Conservation (phyloP, 257 asterid species). For the Linaria vulgaris region DNA sequence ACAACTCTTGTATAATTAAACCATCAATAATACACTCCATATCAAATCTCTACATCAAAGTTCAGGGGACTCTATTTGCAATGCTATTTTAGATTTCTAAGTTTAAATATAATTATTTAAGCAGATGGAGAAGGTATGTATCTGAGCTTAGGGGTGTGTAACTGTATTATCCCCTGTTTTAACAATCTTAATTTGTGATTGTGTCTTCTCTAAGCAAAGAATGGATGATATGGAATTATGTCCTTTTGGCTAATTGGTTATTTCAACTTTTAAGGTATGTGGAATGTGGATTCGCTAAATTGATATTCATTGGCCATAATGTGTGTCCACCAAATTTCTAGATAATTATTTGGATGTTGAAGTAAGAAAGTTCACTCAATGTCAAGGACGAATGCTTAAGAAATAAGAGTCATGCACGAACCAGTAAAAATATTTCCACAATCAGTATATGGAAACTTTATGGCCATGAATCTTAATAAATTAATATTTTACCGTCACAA, state of each 20-base stretch:
- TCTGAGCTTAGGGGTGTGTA: no score
- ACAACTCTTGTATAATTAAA: no score
- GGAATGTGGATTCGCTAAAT: background rate
- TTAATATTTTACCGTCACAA: background rate
- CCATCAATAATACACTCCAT: no score
- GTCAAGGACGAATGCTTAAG: background rate
- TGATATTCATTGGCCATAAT: background rate
- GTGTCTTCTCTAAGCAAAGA: slow-evolving; percentile 14
- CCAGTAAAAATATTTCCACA: background rate
- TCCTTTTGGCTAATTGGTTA: background rate
- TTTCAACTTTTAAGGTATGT: no score
- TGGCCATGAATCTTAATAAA: background rate
- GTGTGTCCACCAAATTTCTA: background rate
- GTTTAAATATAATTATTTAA: no score
- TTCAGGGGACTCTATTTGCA: no score
- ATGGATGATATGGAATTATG: slow-evolving; percentile 2
- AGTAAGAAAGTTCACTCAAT: background rate
- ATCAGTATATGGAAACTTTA: background rate
- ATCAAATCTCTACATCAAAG: no score
- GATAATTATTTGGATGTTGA: no score
- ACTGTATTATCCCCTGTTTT: background rate
- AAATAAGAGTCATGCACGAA: no score
- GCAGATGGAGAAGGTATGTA: no score
- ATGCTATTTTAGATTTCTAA: no score
- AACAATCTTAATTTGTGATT: background rate